Percentiles rank a stretch among this genome's conserved stretches.
Conservation (phyloP, 2,329 filamentous ascomycete genomes). For the Fusarium nisikadoi region DNA sequence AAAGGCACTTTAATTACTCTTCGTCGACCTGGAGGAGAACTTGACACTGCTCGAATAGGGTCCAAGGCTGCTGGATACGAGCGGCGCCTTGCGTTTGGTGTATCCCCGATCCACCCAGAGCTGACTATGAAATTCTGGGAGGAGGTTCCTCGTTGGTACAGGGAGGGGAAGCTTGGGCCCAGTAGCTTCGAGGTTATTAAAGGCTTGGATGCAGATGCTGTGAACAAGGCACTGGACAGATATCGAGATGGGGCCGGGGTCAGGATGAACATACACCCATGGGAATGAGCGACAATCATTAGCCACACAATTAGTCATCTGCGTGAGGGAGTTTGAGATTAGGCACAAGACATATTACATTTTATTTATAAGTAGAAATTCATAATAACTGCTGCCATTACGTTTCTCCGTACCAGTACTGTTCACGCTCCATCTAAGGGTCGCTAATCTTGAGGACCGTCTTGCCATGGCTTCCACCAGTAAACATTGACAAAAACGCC, state of each 20-base stretch:
- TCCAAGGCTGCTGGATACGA: background rate
- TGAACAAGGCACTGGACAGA: background rate
- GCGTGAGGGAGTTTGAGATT: no score
- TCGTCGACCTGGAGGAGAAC: background rate
- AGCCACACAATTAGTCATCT: no score
- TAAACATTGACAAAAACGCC: background rate
- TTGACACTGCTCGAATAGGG: background rate
- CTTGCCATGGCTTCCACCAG: background rate
- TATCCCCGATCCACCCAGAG: background rate
- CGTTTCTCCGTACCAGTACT: fast-evolving
- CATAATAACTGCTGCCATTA: background rate
- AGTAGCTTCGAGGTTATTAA: background rate
- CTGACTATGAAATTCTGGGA: background rate
- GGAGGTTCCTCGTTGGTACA: background rate
- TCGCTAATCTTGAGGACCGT: background rate
- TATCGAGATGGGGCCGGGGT: background rate
- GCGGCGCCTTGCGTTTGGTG: background rate
- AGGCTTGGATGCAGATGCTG: background rate
- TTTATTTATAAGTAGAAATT: fast-evolving
- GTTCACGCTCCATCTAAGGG: background rate
- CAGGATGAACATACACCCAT: background rate
- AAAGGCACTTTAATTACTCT: background rate
- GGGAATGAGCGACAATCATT: background rate
- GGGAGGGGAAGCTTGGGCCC: background rate
- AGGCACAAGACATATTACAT: no score